phyloP scores from a whole-genome alignment of 1,284 basidiomycete genomes.

The Sanghuangporus baumii region DNA sequence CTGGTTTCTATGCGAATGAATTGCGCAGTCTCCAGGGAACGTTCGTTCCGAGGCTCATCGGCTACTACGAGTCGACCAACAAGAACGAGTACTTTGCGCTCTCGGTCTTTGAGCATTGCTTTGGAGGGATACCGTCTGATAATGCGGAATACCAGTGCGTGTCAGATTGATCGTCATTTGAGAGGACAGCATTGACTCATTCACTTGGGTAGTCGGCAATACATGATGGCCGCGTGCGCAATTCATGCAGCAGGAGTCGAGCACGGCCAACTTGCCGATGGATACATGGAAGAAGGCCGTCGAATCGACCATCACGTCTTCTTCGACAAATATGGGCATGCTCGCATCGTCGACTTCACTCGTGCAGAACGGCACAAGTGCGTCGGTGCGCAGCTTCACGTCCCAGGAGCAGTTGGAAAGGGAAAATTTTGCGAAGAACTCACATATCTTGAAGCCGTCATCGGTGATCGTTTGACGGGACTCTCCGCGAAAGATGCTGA shows the following conservation, averaged over 20 bases:
- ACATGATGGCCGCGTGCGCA: slow-evolving; percentile 29
- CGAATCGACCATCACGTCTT: slow-evolving; percentile 28
- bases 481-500: neutral
- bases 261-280: slow-evolving; percentile 28
- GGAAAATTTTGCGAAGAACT: slow-evolving; percentile 1
- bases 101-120: slow-evolving; percentile 35
- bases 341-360: slow-evolving; percentile 35
- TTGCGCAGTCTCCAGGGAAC: slow-evolving; percentile 29
- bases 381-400: neutral
- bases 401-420: neutral
- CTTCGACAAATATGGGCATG: slow-evolving; percentile 22
- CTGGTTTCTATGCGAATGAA: slow-evolving; percentile 26
- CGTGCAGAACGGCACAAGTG: neutral
- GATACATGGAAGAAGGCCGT: neutral
- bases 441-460: neutral
- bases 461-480: neutral
- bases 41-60: slow-evolving; percentile 29
- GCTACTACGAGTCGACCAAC: slow-evolving; percentile 28
- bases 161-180: neutral
- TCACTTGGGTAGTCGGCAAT: slow-evolving; percentile 24
- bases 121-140: slow-evolving; percentile 17
- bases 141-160: slow-evolving; percentile 25
- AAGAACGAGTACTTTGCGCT: slow-evolving; percentile 24
- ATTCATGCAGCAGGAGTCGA: slow-evolving; percentile 32
- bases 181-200: neutral